These are phyloP conservation scores for Areca catechu DNA, from an alignment of 176 grass and related monocot species.

Conservation along the genomic window DNA sequence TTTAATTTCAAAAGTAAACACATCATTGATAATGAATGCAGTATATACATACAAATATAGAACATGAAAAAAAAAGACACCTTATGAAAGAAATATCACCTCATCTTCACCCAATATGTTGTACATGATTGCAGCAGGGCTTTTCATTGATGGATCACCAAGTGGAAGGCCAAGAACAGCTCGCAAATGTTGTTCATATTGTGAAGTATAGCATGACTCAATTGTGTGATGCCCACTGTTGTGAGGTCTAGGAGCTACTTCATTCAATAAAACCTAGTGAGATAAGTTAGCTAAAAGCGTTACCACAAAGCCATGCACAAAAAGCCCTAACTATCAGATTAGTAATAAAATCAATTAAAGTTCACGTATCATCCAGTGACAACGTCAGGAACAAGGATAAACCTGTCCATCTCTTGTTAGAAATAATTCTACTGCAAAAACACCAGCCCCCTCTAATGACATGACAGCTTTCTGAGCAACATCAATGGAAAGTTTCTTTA, in stretches of 20 bases:
- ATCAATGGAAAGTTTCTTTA: slow-evolving; percentile 50
- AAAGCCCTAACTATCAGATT: background rate
- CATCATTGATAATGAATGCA: background rate
- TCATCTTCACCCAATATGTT: slow-evolving; percentile 92
- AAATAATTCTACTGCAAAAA: slow-evolving; percentile 93
- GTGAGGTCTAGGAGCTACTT: slow-evolving; percentile 93
- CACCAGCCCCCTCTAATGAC: slow-evolving; percentile 79
- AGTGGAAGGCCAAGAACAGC: slow-evolving; percentile 93
- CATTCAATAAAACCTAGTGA: slow-evolving; percentile 67
- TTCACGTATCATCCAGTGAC: no score
- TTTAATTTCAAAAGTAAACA: background rate
- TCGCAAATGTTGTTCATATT: slow-evolving; percentile 89
- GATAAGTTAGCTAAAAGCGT: background rate
- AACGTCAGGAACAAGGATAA: slow-evolving; percentile 3
- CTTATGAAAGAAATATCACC: slow-evolving; percentile 24
- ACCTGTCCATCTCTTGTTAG: slow-evolving; percentile 83
- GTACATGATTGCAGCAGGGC: slow-evolving; percentile 81
- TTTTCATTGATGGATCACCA: slow-evolving; percentile 81
- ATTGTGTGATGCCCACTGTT: slow-evolving; percentile 97
- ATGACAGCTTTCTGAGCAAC: slow-evolving; percentile 65
- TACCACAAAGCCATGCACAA: background rate
- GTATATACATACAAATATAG: background rate
- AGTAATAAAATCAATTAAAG: background rate
- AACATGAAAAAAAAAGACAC: background rate
- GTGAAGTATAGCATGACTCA: slow-evolving; percentile 90